Percentiles rank a stretch among this genome's conserved stretches.
phyloP scores from a whole-genome alignment of 352 stramenopile genomes.

The Globisporangium ultimum region DNA sequence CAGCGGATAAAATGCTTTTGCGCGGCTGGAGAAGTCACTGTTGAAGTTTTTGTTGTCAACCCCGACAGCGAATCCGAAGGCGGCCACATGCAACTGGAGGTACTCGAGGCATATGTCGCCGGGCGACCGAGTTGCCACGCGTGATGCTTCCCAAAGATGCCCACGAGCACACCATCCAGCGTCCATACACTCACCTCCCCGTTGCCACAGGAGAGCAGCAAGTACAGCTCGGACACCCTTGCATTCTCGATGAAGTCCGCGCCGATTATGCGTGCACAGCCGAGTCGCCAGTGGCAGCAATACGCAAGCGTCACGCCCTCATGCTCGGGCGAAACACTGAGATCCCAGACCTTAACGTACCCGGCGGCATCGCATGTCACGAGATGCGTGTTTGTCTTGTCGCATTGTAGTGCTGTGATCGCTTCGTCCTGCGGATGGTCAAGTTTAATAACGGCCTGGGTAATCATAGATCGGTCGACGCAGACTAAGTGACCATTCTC shows the following conservation, averaged over 20 bases:
- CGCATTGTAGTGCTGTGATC: conserved; percentile 48
- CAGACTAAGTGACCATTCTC: conserved; percentile 61
- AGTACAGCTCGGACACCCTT: conserved; percentile 50
- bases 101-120: conserved; percentile 34
- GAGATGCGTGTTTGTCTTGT: conserved; percentile 58
- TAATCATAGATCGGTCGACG: conserved; percentile 64
- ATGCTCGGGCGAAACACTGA: conserved; percentile 46
- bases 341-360: conserved; percentile 64
- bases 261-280: conserved; percentile 33
- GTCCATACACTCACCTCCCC: conserved; percentile 76
- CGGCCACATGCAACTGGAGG: conserved; percentile 47
- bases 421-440: conserved; percentile 33
- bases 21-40: not conserved
- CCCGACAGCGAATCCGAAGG: not conserved
- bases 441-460: conserved; percentile 40
- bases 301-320: conserved; percentile 57
- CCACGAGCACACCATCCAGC: conserved; percentile 60
- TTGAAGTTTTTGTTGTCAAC: too few relatives aligned
- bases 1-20: conserved; percentile 49
- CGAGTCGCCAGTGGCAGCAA: conserved; percentile 50
- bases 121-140: conserved; percentile 59
- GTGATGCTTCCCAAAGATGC: conserved; percentile 61
- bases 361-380: conserved; percentile 56
- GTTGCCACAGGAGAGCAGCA: conserved; percentile 58
- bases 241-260: conserved; percentile 68